These are phyloP conservation scores for Saitozyma sp. DNA, from an alignment of 768 basidiomycete species.

Conservation along the genomic window DNA sequence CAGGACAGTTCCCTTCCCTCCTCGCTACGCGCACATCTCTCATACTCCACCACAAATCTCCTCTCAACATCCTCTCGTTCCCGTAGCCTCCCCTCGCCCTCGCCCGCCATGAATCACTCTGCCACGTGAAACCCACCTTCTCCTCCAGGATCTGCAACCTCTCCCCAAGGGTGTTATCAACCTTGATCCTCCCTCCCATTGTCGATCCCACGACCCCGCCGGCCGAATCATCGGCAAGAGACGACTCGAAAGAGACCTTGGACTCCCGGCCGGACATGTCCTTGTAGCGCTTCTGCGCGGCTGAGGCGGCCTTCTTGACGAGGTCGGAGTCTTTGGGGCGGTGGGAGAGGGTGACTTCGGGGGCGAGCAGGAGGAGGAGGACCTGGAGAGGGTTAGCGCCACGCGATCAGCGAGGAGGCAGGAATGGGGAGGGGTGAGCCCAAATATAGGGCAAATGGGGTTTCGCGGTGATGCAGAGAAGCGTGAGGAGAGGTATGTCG, in stretches of 20 bases:
- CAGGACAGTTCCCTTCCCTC: too few relatives aligned
- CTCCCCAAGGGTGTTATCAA: slow-evolving; percentile 95
- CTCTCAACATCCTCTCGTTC: too few relatives aligned
- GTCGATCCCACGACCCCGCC: slow-evolving; percentile 80
- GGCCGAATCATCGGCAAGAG: slow-evolving; percentile 68
- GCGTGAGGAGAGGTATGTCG: neutral
- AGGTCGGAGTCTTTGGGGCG: slow-evolving; percentile 68
- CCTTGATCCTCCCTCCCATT: slow-evolving; percentile 72
- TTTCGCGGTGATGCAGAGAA: too few relatives aligned
- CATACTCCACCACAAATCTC: too few relatives aligned
- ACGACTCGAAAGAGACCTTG: slow-evolving; percentile 62
- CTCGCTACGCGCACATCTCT: too few relatives aligned
- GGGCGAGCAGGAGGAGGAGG: slow-evolving; percentile 77
- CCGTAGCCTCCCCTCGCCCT: too few relatives aligned
- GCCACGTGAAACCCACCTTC: slow-evolving; percentile 60
- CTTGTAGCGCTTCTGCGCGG: slow-evolving; percentile 68
- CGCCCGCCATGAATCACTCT: too few relatives aligned
- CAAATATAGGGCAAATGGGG: neutral
- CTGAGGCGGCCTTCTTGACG: slow-evolving; percentile 65
- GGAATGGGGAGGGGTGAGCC: neutral
- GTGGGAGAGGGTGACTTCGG: slow-evolving; percentile 65
- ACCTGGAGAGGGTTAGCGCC: slow-evolving; percentile 54
- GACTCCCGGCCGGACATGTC: slow-evolving; percentile 74
- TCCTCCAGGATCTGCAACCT: slow-evolving; percentile 85
- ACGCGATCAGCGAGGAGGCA: too few relatives aligned